phyloP scores from a whole-genome alignment of 2,329 filamentous ascomycete genomes.

The Dactylellina parvicollis region DNA sequence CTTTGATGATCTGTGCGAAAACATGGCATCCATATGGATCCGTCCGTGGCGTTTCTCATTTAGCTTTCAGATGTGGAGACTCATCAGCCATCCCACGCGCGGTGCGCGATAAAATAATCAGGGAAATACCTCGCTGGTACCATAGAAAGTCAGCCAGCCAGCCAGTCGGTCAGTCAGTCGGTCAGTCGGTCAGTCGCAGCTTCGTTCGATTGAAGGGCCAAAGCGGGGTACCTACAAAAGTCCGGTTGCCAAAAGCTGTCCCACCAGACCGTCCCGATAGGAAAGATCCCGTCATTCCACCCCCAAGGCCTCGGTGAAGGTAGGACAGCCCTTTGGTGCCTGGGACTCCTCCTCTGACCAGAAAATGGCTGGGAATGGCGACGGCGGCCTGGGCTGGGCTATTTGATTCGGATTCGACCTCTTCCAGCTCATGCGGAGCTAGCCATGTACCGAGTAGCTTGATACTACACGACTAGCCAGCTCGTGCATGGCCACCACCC shows the following conservation, averaged over 20 bases:
- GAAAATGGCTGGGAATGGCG: constrained; percentile 12
- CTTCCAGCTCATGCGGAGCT: background rate
- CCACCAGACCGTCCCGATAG: constrained; percentile 12
- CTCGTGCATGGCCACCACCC: constrained; percentile 6
- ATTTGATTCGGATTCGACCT: constrained; percentile 8
- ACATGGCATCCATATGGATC: background rate
- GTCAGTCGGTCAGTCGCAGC: background rate
- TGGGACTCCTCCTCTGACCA: no score
- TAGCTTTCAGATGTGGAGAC: constrained; percentile 22
- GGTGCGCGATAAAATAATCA: constrained; percentile 14
- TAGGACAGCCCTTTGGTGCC: constrained; percentile 4
- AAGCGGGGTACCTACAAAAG: constrained; percentile 39
- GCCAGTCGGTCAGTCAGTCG: background rate
- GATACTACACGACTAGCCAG: no score
- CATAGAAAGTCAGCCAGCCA: background rate
- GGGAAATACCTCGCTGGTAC: constrained; percentile 25
- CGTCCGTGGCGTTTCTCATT: constrained; percentile 28
- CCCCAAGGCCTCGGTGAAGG: constrained; percentile 31
- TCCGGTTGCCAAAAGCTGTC: constrained; percentile 29
- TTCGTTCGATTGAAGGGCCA: constrained; percentile 5
- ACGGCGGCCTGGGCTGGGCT: background rate
- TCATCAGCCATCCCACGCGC: constrained; percentile 28
- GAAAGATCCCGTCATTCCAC: constrained; percentile 22
- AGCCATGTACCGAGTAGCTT: background rate
- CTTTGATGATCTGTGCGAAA: no score